Percentiles rank a stretch among this genome's conserved stretches.
Evolutionary conservation across 148 eudicot genomes (phyloP).

Genomic region (Rhododendron mucronatum): DNA sequence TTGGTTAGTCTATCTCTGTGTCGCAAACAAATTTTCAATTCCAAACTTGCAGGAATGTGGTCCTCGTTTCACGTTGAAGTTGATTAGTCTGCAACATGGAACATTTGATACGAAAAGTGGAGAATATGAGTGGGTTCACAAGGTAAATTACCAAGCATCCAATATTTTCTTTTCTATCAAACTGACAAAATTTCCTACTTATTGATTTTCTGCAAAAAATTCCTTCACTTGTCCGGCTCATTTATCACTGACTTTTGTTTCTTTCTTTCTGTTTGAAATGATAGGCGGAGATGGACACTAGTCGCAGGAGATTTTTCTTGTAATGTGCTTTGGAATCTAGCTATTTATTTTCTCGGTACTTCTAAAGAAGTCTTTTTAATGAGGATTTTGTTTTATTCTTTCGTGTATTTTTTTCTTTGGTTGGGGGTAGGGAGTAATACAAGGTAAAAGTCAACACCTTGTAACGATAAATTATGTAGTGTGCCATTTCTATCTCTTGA

Average conservation of each 20-base stretch:
- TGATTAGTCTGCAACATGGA: constrained; percentile 75
- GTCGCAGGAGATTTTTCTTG: constrained; percentile 93
- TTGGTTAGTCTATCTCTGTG: not conserved
- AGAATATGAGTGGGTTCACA: constrained; percentile 92
- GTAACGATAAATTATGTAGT: not conserved
- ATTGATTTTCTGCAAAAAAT: not conserved
- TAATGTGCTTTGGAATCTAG: constrained; percentile 21
- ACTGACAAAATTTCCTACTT: not conserved
- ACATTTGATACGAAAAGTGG: constrained; percentile 84
- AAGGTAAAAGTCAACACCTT: not conserved
- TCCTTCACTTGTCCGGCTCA: not conserved
- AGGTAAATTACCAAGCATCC: constrained; percentile 36
- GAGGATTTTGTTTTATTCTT: not conserved
- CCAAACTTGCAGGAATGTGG: constrained; percentile 73
- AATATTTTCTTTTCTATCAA: not conserved
- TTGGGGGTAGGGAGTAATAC: not conserved
- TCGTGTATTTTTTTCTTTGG: not conserved
- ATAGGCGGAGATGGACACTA: constrained; percentile 97
- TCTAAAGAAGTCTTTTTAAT: not conserved
- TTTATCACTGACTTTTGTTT: not conserved
- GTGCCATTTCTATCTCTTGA: not conserved
- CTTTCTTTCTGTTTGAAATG: not conserved
- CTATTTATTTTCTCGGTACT: not conserved
- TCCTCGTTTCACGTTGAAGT: constrained; percentile 82
- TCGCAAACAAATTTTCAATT: not conserved